Conservation (phyloP, 2,329 filamentous ascomycete species). For the Sporothrix sp. region DNA sequence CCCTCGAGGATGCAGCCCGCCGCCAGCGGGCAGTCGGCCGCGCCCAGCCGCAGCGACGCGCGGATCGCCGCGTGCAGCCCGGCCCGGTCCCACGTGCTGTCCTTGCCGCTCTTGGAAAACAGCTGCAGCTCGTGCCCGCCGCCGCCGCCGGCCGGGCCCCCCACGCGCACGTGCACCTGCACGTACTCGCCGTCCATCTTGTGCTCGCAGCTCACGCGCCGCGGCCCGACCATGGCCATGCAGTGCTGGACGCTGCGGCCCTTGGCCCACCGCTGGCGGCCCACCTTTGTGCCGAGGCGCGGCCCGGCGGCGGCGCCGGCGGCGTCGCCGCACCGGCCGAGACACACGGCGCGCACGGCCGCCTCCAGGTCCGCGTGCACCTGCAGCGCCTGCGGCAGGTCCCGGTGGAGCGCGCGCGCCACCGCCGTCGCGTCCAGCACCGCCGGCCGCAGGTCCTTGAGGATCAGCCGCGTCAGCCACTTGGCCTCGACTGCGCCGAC, state of each 20-base stretch:
- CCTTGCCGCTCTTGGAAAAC: conserved; percentile 87
- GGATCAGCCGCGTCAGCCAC: conserved; percentile 73
- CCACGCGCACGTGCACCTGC: conserved; percentile 71
- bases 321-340: neutral
- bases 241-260: conserved; percentile 66
- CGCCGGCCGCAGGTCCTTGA: conserved; percentile 66
- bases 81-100: conserved; percentile 64
- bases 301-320: conserved; percentile 35
- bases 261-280: conserved; percentile 54
- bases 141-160: conserved; percentile 34
- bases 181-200: conserved; percentile 89
- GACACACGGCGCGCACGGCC: conserved; percentile 36
- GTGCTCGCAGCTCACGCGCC: conserved; percentile 61
- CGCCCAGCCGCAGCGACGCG: conserved; percentile 53
- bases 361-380: conserved; percentile 59
- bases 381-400: conserved; percentile 59
- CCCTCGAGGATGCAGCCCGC: conserved; percentile 69
- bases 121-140: conserved; percentile 53
- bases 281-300: conserved; percentile 51
- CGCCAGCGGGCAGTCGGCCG: conserved; percentile 47
- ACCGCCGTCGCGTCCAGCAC: conserved; percentile 47
- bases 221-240: conserved; percentile 47
- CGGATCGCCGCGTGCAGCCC: conserved; percentile 54
- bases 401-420: conserved; percentile 53
- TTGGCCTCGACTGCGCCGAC: conserved; percentile 64